phyloP scores from a whole-genome alignment of 352 stramenopile species.

The Globisporangium takayamanum region DNA sequence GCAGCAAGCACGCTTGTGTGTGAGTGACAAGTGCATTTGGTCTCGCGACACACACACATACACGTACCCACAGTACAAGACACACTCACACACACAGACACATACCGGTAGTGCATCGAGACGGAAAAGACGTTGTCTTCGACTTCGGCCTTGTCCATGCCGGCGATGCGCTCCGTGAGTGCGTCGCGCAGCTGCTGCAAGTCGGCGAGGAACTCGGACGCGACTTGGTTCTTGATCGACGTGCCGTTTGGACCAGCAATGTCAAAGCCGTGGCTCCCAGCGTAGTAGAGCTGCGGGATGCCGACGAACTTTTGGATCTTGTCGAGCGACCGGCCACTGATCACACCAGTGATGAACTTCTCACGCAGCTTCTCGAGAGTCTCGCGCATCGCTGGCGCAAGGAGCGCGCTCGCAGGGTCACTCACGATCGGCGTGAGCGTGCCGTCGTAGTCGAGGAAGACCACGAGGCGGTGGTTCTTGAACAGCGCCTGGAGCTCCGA shows the following conservation, averaged over 20 bases:
- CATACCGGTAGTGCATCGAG: constrained; percentile 84
- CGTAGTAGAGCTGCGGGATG: constrained; percentile 87
- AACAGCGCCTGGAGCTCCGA: constrained; percentile 44
- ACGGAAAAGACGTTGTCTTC: constrained; percentile 89
- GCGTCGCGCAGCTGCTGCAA: constrained; percentile 52
- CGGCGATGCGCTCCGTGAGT: constrained; percentile 33
- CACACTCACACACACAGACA: background rate
- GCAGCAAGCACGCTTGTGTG: background rate
- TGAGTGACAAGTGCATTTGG: background rate
- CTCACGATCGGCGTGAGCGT: constrained; percentile 89
- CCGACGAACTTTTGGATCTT: constrained; percentile 88
- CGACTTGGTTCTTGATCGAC: constrained; percentile 80
- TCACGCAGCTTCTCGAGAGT: constrained; percentile 73
- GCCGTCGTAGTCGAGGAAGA: constrained; percentile 89
- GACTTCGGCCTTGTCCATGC: constrained; percentile 59
- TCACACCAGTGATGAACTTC: constrained; percentile 82
- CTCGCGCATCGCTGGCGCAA: constrained; percentile 56
- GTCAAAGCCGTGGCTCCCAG: constrained; percentile 87
- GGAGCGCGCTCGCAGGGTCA: constrained; percentile 64
- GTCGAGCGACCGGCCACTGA: constrained; percentile 76
- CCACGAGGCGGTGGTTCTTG: constrained; percentile 49
- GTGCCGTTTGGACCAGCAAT: constrained; percentile 77
- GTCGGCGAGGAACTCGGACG: constrained; percentile 62
- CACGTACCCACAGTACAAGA: background rate
- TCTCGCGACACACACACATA: background rate